phyloP scores from a whole-genome alignment of 2,329 filamentous ascomycete genomes.

The Paecilomyces dactylethromorphus region DNA sequence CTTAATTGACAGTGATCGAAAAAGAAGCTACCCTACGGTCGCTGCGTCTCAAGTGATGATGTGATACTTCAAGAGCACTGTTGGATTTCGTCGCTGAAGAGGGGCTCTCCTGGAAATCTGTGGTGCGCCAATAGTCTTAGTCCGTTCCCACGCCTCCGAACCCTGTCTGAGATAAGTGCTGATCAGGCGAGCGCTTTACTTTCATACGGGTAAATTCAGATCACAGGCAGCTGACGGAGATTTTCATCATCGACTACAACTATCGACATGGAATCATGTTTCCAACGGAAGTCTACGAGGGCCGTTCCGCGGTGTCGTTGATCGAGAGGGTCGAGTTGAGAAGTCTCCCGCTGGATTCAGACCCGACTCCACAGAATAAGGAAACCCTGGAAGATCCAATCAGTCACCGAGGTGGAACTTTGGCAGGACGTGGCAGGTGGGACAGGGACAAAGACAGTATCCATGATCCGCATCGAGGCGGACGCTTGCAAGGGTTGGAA shows the following conservation, averaged over 20 bases:
- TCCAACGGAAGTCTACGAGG: background rate
- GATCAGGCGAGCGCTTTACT: background rate
- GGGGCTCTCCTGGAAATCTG: background rate
- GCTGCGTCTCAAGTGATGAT: background rate
- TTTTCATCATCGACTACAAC: background rate
- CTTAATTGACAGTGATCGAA: background rate
- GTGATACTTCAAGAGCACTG: background rate
- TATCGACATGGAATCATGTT: background rate
- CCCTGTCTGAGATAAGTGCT: background rate
- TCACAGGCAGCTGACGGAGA: background rate
- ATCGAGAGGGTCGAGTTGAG: background rate
- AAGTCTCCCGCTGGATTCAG: background rate
- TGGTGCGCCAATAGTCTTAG: slow-evolving; percentile 1
- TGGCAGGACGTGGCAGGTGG: slow-evolving; percentile 16
- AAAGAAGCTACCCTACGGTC: background rate
- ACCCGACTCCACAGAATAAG: background rate
- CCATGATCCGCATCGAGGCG: slow-evolving; percentile 12
- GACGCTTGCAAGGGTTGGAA: slow-evolving; percentile 15
- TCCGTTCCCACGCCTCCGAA: background rate
- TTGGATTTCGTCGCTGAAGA: background rate
- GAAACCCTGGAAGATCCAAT: slow-evolving; percentile 3
- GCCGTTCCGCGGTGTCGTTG: background rate
- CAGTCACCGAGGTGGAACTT: slow-evolving; percentile 15
- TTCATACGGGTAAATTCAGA: background rate
- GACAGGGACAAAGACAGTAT: slow-evolving; percentile 20